Conservation (phyloP, 2,329 filamentous ascomycete species). For the Nemania abortiva region DNA sequence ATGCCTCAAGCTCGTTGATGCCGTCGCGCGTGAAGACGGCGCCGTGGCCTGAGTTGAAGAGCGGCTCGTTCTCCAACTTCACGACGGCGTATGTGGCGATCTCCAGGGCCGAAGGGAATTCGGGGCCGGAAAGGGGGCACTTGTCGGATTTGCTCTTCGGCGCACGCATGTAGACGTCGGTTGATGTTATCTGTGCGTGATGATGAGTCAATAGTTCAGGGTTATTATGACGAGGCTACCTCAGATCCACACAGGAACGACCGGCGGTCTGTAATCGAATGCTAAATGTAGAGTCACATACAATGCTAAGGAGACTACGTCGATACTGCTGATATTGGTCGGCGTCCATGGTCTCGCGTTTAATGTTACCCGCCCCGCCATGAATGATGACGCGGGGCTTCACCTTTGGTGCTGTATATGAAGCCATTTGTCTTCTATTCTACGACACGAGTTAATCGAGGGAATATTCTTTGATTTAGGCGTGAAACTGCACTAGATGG, state of each 20-base stretch:
- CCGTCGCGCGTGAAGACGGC: slow-evolving; percentile 89
- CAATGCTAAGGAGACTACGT: slow-evolving; percentile 70
- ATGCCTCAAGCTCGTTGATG: slow-evolving; percentile 86
- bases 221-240: neutral
- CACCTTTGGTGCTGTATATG: slow-evolving; percentile 22
- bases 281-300: slow-evolving; percentile 53
- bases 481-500: no score
- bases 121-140: slow-evolving; percentile 10
- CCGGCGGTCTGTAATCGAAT: neutral
- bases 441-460: neutral
- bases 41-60: slow-evolving; percentile 88
- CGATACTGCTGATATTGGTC: slow-evolving; percentile 70
- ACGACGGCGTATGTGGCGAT: slow-evolving; percentile 80
- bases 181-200: slow-evolving; percentile 56
- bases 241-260: neutral
- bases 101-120: slow-evolving; percentile 72
- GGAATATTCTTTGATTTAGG: no score
- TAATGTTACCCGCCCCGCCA: slow-evolving; percentile 79
- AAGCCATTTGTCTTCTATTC: slow-evolving; percentile 16
- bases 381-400: slow-evolving; percentile 76
- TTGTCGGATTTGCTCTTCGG: slow-evolving; percentile 35
- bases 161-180: slow-evolving; percentile 62
- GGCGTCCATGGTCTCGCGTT: slow-evolving; percentile 68
- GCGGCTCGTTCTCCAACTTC: slow-evolving; percentile 80
- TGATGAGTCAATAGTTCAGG: neutral